phyloP scores from a whole-genome alignment of 805 yeast species.

The Saturnispora galanensis region DNA sequence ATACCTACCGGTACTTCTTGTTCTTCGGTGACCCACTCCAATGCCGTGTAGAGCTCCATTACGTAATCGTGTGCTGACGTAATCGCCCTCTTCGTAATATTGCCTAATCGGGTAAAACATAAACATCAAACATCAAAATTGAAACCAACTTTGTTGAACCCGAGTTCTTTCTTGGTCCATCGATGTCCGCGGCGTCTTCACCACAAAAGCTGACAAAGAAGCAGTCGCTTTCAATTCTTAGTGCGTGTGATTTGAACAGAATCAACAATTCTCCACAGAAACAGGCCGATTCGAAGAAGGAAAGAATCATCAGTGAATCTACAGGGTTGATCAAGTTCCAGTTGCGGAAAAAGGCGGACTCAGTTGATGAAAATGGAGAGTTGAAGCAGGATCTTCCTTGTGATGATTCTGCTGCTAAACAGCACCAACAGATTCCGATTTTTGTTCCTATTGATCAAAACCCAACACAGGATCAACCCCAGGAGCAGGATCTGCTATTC shows the following conservation, averaged over 20 bases:
- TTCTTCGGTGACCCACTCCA: no score
- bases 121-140: neutral
- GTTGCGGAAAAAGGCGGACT: constrained; percentile 14
- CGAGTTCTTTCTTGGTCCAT: neutral
- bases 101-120: no score
- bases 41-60: no score
- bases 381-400: neutral
- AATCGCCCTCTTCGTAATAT: no score
- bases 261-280: constrained; percentile 11
- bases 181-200: neutral
- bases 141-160: neutral
- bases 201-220: constrained; percentile 16
- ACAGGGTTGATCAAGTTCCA: constrained; percentile 43
- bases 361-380: neutral
- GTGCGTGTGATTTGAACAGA: constrained; percentile 20
- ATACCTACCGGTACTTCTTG: no score
- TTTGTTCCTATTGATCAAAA: constrained; percentile 26
- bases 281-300: constrained; percentile 14
- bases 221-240: constrained; percentile 27
- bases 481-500: constrained; percentile 21
- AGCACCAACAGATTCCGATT: constrained; percentile 22
- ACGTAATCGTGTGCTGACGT: no score
- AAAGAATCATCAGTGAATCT: constrained; percentile 37
- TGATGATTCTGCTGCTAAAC: no score
- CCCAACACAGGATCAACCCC: neutral